Conservation (phyloP, 805 yeast genomes). For the Tetrapisispora pingtungensis region DNA sequence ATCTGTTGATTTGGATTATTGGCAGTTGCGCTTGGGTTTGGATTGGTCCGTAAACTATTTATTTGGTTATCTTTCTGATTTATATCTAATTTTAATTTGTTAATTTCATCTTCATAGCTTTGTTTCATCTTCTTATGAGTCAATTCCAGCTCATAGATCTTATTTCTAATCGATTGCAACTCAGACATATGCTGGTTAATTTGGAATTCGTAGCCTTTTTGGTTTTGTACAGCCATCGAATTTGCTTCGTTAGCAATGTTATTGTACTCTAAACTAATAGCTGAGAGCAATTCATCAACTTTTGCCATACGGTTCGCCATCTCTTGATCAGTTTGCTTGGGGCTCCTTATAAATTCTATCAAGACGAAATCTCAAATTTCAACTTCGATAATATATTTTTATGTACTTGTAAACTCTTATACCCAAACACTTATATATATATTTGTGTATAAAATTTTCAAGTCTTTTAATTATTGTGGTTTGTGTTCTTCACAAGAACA, state of each 20-base stretch:
- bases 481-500: too few relatives aligned
- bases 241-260: slow-evolving; percentile 77
- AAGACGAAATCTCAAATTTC: too few relatives aligned
- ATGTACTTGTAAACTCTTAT: too few relatives aligned
- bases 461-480: too few relatives aligned
- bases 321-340: neutral
- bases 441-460: too few relatives aligned
- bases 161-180: slow-evolving; percentile 86
- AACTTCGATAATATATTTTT: too few relatives aligned
- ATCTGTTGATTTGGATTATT: neutral
- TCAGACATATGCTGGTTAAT: slow-evolving; percentile 87
- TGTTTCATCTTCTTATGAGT: slow-evolving; percentile 93
- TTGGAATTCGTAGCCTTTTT: slow-evolving; percentile 85
- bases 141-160: slow-evolving; percentile 86
- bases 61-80: slow-evolving; percentile 66
- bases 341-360: too few relatives aligned
- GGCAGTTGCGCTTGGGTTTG: neutral
- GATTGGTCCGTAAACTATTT: neutral
- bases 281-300: slow-evolving; percentile 77
- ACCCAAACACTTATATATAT: too few relatives aligned
- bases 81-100: slow-evolving; percentile 73
- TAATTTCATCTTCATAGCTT: slow-evolving; percentile 88
- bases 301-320: slow-evolving; percentile 11
- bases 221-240: slow-evolving; percentile 66
- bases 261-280: slow-evolving; percentile 85